These are phyloP conservation scores for Ganoderma sinense DNA, from an alignment of 1,284 basidiomycete species.

Conservation along the genomic window DNA sequence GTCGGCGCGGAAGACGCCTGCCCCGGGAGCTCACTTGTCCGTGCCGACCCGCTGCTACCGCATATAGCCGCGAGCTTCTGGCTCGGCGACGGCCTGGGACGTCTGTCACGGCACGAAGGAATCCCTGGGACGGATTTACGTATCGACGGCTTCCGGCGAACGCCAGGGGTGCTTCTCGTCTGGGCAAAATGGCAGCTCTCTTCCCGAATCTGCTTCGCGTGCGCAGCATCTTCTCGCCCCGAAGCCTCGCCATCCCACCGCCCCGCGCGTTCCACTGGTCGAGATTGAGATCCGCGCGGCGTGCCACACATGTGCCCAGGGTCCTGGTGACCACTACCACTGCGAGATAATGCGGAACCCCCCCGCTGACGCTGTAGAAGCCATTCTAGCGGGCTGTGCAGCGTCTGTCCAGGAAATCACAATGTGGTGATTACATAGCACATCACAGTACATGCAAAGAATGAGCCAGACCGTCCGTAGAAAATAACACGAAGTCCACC, in stretches of 20 bases:
- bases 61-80: not conserved
- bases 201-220: slow-evolving; percentile 5
- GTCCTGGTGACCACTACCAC: not conserved
- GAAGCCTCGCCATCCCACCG: not conserved
- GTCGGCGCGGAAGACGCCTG: not conserved
- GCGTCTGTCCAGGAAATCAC: not conserved
- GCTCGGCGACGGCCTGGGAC: slow-evolving; percentile 13
- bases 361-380: not conserved
- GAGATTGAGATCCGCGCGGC: slow-evolving; percentile 4
- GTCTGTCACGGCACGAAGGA: slow-evolving; percentile 5
- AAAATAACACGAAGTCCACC: not conserved
- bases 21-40: not conserved
- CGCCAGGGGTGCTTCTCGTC: slow-evolving; percentile 2
- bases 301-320: not conserved
- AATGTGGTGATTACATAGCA: not conserved
- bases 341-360: not conserved
- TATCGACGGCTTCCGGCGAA: slow-evolving; percentile 2
- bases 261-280: not conserved
- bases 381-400: not conserved
- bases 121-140: slow-evolving; percentile 11
- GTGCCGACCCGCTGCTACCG: not conserved
- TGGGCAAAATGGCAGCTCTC: not conserved
- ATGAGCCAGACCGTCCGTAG: slow-evolving; percentile 1
- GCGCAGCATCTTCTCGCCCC: slow-evolving; percentile 6
- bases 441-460: not conserved